Evolutionary conservation across 2,329 filamentous ascomycete species (phyloP).

Genomic region (Venturia effusa): DNA sequence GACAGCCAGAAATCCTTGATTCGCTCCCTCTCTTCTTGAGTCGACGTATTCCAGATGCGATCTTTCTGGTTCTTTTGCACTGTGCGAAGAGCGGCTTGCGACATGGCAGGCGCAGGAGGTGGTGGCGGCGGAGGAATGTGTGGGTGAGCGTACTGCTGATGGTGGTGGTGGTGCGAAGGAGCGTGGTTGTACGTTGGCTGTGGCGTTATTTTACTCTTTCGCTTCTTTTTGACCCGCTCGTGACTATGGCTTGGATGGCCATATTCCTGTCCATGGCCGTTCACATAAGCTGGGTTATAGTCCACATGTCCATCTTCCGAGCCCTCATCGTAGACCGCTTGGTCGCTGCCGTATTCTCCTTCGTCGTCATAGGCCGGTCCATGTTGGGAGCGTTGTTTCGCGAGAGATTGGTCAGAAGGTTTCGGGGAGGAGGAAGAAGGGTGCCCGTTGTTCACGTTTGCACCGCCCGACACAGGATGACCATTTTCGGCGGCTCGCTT

Average conservation of each 20-base stretch:
- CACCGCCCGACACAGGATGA: conserved; percentile 16
- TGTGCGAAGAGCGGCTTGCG: conserved; percentile 30
- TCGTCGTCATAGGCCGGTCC: conserved; percentile 4
- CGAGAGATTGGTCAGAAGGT: not conserved
- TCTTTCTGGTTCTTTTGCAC: conserved; percentile 48
- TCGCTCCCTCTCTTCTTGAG: conserved; percentile 85
- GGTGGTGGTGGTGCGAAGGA: not conserved
- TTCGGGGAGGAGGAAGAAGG: conserved; percentile 12
- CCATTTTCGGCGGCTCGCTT: conserved; percentile 37
- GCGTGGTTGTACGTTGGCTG: not conserved
- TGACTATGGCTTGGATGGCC: conserved; percentile 4
- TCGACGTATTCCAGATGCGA: conserved; percentile 96
- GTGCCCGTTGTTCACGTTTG: conserved; percentile 22
- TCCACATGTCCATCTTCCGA: conserved; percentile 18
- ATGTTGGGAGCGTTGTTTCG: not conserved
- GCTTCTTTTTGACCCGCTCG: conserved; percentile 13
- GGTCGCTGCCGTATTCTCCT: not conserved
- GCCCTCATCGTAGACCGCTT: conserved; percentile 9
- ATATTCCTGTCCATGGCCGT: conserved; percentile 38
- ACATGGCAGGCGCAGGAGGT: conserved; percentile 19
- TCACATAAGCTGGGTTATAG: conserved; percentile 38
- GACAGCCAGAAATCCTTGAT: conserved; percentile 99
- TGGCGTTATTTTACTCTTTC: conserved; percentile 7
- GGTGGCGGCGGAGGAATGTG: conserved; percentile 16
- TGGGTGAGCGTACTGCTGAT: conserved; percentile 17